These are phyloP conservation scores for Hericium coralloides DNA, from an alignment of 768 basidiomycete genomes.

Conservation along the genomic window DNA sequence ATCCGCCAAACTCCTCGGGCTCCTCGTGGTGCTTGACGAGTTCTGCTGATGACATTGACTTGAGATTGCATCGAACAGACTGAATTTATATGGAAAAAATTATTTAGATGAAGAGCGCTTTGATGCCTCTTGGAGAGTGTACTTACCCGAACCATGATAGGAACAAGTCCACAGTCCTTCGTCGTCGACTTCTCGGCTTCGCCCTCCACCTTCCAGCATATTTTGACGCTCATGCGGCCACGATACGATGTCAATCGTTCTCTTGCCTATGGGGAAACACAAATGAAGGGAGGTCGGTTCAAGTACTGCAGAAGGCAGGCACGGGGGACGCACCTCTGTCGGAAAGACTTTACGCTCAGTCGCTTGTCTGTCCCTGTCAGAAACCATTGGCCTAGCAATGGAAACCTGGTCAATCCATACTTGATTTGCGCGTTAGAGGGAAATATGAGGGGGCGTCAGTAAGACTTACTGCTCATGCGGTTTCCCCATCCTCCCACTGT, in stretches of 20 bases:
- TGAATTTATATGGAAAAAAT: conserved; percentile 21
- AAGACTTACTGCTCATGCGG: conserved; percentile 67
- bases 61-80: conserved; percentile 92
- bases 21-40: conserved; percentile 91
- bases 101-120: not conserved
- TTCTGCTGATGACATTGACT: conserved; percentile 72
- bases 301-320: not conserved
- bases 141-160: conserved; percentile 94
- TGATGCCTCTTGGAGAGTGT: not conserved
- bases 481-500: conserved; percentile 60
- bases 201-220: conserved; percentile 78
- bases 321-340: conserved; percentile 55
- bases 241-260: conserved; percentile 91
- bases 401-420: conserved; percentile 88
- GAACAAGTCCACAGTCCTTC: conserved; percentile 85
- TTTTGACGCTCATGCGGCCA: conserved; percentile 77
- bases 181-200: conserved; percentile 58
- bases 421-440: conserved; percentile 26
- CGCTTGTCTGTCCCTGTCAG: conserved; percentile 71
- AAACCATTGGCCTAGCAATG: conserved; percentile 77
- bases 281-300: not conserved
- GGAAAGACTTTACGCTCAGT: conserved; percentile 79
- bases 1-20: conserved; percentile 96
- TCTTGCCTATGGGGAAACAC: conserved; percentile 52
- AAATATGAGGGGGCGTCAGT: conserved; percentile 2